phyloP scores from a whole-genome alignment of 2,329 filamentous ascomycete genomes.

The Cercospora sojina region DNA sequence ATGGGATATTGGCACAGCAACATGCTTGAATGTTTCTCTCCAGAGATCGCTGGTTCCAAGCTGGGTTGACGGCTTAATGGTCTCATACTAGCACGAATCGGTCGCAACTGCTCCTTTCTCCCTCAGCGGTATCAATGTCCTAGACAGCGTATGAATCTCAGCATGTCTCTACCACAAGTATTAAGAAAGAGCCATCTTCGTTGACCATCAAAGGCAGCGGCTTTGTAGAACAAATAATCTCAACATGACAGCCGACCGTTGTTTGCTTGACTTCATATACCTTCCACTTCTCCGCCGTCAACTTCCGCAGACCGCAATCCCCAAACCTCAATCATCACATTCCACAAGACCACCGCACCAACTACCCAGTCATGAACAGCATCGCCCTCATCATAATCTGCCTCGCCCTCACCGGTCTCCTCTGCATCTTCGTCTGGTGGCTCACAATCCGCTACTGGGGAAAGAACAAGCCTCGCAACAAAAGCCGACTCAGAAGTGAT shows the following conservation, averaged over 20 bases:
- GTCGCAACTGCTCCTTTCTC: too few relatives aligned
- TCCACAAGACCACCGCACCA: background rate
- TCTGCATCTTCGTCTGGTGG: background rate
- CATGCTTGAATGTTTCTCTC: too few relatives aligned
- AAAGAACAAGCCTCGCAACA: too few relatives aligned
- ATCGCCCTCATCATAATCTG: background rate
- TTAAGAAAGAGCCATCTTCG: background rate
- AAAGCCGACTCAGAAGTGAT: too few relatives aligned
- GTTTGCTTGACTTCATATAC: background rate
- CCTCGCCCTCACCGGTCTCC: background rate
- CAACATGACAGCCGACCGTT: background rate
- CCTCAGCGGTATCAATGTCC: background rate
- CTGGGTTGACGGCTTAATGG: too few relatives aligned
- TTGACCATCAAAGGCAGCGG: too few relatives aligned
- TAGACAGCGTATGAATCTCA: background rate
- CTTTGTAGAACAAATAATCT: background rate
- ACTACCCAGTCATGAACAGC: background rate
- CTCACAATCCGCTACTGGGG: too few relatives aligned
- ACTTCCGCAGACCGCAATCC: background rate
- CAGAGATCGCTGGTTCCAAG: too few relatives aligned
- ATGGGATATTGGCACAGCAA: too few relatives aligned
- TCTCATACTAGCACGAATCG: too few relatives aligned
- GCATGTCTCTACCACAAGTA: background rate
- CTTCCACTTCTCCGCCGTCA: background rate
- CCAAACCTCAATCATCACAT: background rate